A percentile compares a stretch with the other conserved stretches of the same genome.
phyloP scores from a whole-genome alignment of 495 filamentous ascomycete genomes.

The Hypoxylon perforatum region DNA sequence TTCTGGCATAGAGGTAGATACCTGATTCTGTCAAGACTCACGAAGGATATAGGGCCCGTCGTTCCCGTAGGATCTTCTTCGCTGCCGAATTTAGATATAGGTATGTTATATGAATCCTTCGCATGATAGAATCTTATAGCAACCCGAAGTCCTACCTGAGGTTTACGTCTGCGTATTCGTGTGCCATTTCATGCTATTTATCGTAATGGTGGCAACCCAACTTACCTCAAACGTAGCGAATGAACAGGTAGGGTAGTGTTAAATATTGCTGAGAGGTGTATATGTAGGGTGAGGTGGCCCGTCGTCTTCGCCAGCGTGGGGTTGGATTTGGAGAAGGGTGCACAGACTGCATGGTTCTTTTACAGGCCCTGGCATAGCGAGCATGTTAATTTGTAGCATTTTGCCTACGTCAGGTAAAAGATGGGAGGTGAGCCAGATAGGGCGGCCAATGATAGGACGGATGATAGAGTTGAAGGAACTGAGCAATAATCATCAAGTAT shows the following conservation, averaged over 20 bases:
- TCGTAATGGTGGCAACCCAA: slow-evolving; percentile 30
- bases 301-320: slow-evolving; percentile 20
- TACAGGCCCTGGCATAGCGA: slow-evolving; percentile 10
- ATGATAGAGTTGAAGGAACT: slow-evolving; percentile 6
- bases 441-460: slow-evolving; percentile 37
- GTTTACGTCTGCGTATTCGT: slow-evolving; percentile 13
- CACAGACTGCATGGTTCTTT: slow-evolving; percentile 30
- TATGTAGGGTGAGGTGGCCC: slow-evolving; percentile 3
- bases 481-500: slow-evolving; percentile 20
- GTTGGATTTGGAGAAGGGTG: slow-evolving; percentile 28
- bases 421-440: slow-evolving; percentile 25
- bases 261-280: slow-evolving; percentile 18
- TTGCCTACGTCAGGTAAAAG: slow-evolving; percentile 31
- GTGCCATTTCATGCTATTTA: not conserved
- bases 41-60: slow-evolving; percentile 12
- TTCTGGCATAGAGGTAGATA: not conserved
- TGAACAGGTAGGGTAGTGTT: slow-evolving; percentile 19
- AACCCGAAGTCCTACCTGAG: slow-evolving; percentile 28
- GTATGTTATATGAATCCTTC: slow-evolving; percentile 10
- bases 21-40: not conserved
- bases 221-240: slow-evolving; percentile 28
- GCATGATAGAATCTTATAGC: slow-evolving; percentile 19
- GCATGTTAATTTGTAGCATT: slow-evolving; percentile 19
- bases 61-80: slow-evolving; percentile 27
- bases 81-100: slow-evolving; percentile 17